A percentile compares a stretch with the other conserved stretches of the same genome.
Conservation (phyloP, 2,329 filamentous ascomycete species). For the Basipetospora sp. region DNA sequence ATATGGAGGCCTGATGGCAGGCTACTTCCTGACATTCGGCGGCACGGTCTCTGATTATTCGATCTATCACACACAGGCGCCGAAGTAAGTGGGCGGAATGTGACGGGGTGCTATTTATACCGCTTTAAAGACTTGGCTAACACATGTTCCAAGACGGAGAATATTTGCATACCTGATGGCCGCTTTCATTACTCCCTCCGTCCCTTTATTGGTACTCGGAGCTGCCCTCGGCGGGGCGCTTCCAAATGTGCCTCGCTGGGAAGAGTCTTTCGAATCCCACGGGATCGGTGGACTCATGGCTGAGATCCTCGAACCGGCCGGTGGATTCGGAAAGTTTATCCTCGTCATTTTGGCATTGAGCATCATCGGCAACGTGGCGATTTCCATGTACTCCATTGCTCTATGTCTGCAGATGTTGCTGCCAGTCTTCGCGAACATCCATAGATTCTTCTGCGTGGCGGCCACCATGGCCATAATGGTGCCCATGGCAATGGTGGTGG, state of each 20-base stretch:
- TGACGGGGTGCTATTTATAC: too few relatives aligned
- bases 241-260: constrained; percentile 17
- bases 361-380: constrained; percentile 23
- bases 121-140: too few relatives aligned
- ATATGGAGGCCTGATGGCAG: constrained; percentile 32
- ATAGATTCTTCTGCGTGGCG: constrained; percentile 27
- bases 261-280: constrained; percentile 15
- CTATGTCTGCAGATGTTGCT: constrained; percentile 28
- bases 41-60: constrained; percentile 42
- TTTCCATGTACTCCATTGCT: constrained; percentile 25
- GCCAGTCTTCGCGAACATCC: constrained; percentile 24
- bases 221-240: constrained; percentile 23
- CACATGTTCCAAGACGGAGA: too few relatives aligned
- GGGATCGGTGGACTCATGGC: constrained; percentile 18
- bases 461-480: constrained; percentile 27
- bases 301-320: constrained; percentile 18
- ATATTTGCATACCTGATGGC: constrained; percentile 35
- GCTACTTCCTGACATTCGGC: constrained; percentile 40
- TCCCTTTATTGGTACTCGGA: constrained; percentile 24
- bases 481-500: constrained; percentile 22
- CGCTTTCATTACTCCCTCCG: constrained; percentile 18
- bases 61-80: constrained; percentile 36
- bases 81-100: too few relatives aligned
- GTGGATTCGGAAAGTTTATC: constrained; percentile 22
- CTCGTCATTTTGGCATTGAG: constrained; percentile 20